Evolutionary conservation across 2,329 filamentous ascomycete genomes (phyloP).

Genomic region (Aspergillus bombycis): DNA sequence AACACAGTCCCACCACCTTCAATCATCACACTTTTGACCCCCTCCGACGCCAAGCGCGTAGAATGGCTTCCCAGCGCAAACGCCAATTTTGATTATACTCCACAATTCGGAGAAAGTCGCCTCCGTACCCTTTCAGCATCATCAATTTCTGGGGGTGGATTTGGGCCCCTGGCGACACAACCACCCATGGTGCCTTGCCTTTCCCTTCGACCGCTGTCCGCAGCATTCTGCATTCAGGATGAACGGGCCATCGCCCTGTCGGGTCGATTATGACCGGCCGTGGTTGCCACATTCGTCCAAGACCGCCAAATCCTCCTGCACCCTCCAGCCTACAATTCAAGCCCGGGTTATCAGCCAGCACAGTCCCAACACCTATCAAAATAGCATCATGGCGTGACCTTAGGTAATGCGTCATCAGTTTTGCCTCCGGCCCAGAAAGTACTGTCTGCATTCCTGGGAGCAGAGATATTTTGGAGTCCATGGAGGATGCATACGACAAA

Average conservation of each 20-base stretch:
- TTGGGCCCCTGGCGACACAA: constrained; percentile 56
- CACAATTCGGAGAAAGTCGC: constrained; percentile 48
- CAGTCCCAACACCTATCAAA: constrained; percentile 81
- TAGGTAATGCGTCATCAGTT: constrained; percentile 91
- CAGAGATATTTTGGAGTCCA: constrained; percentile 79
- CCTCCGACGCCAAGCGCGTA: constrained; percentile 62
- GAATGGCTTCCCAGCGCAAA: constrained; percentile 67
- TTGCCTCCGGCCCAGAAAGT: constrained; percentile 80
- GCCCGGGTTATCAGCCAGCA: constrained; percentile 79
- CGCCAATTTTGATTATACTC: constrained; percentile 46
- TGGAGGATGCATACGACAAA: constrained; percentile 86
- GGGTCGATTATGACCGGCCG: constrained; percentile 84
- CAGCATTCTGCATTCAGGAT: constrained; percentile 65
- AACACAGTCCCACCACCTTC: constrained; percentile 85
- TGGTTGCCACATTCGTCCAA: constrained; percentile 65
- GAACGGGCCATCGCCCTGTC: constrained; percentile 70
- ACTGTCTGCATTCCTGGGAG: constrained; percentile 78
- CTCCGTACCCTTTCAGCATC: constrained; percentile 50
- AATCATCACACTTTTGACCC: constrained; percentile 81
- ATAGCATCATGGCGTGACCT: constrained; percentile 83
- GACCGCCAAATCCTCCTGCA: constrained; percentile 59
- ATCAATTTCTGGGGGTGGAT: constrained; percentile 51
- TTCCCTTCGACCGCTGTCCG: constrained; percentile 64
- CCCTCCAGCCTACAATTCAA: constrained; percentile 78
- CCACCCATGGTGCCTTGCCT: constrained; percentile 74